Conservation (phyloP, 331 rosid species). For the Telfairia occidentalis region DNA sequence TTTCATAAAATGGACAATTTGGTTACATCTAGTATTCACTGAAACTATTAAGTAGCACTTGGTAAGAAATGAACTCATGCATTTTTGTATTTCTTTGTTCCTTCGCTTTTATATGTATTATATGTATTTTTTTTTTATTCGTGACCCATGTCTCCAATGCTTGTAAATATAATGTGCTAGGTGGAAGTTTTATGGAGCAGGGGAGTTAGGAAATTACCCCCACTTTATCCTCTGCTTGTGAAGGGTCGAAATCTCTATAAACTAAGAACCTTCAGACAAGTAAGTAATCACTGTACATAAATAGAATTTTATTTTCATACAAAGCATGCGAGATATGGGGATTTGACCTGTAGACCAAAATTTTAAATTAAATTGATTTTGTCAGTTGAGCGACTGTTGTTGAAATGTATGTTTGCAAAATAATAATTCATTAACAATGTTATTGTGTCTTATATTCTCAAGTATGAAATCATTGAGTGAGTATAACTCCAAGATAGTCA, state of each 20-base stretch:
- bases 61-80: background rate
- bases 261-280: slow-evolving; percentile 64
- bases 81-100: background rate
- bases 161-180: slow-evolving; percentile 15
- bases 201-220: slow-evolving; percentile 44
- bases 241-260: slow-evolving; percentile 84
- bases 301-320: background rate
- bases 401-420: background rate
- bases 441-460: background rate
- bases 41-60: background rate
- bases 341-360: background rate
- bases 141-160: background rate
- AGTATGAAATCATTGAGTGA: background rate
- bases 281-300: slow-evolving; percentile 4
- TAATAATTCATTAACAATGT: background rate
- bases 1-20: background rate
- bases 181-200: slow-evolving; percentile 83
- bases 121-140: background rate
- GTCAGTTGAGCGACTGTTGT: background rate
- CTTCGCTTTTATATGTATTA: background rate
- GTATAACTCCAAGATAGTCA: background rate
- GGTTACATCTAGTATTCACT: background rate
- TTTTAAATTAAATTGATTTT: background rate
- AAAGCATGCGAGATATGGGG: background rate
- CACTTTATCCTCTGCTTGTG: slow-evolving; percentile 55